Evolutionary conservation across 371 early-diverging fungal genomes (phyloP).

Genomic region (Coemansia sp.): DNA sequence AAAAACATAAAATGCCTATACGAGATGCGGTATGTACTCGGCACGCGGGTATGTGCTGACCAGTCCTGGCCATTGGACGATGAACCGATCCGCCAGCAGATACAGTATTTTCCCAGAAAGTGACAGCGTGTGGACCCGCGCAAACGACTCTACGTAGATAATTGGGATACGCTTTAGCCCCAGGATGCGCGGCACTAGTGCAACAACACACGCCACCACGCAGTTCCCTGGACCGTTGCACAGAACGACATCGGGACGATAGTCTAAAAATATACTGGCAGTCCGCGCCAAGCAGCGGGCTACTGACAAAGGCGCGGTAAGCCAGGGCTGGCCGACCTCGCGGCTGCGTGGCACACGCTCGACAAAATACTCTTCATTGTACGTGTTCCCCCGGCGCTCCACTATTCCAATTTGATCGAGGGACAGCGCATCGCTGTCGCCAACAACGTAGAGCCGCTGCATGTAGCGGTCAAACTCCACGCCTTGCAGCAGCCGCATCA

Average conservation of each 20-base stretch:
- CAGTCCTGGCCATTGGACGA: conserved; percentile 90
- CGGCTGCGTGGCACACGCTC: conserved; percentile 42
- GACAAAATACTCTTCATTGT: conserved; percentile 23
- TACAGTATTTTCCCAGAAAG: conserved; percentile 83
- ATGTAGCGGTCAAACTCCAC: conserved; percentile 38
- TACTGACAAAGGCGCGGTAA: conserved; percentile 13
- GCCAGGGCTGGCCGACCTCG: conserved; percentile 45
- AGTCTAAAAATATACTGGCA: conserved; percentile 3
- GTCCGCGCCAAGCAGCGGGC: conserved; percentile 16
- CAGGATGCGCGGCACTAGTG: conserved; percentile 64
- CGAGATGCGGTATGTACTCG: conserved; percentile 70
- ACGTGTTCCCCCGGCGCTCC: conserved; percentile 12
- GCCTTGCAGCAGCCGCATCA: conserved; percentile 41
- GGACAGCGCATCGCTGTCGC: conserved; percentile 38
- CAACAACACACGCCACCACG: conserved; percentile 69
- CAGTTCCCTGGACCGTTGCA: conserved; percentile 97
- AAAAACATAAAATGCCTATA: conserved; percentile 52
- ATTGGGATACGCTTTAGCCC: conserved; percentile 63
- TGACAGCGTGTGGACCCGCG: conserved; percentile 80
- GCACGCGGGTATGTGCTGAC: conserved; percentile 60
- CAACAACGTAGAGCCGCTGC: conserved; percentile 32
- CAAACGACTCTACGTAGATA: conserved; percentile 89
- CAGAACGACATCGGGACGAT: conserved; percentile 55
- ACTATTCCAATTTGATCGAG: conserved; percentile 26
- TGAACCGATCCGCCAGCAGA: conserved; percentile 74